Evolutionary conservation across 2,329 filamentous ascomycete genomes (phyloP).

Genomic region (Penicillium sp.): DNA sequence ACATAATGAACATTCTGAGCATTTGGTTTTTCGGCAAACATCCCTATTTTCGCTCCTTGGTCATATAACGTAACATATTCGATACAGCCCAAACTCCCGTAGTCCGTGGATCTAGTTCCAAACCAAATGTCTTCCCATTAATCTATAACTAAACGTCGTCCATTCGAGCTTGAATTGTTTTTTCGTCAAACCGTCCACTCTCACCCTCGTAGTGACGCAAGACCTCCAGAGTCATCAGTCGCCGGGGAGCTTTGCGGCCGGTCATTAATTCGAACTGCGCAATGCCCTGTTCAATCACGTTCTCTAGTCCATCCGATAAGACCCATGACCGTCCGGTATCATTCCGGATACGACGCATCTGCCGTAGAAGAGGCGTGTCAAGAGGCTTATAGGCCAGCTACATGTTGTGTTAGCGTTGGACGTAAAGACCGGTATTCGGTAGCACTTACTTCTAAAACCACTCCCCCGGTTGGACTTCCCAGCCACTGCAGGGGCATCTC

Average conservation of each 20-base stretch:
- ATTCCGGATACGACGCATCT: slow-evolving; percentile 61
- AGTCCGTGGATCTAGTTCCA: background rate
- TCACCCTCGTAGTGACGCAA: slow-evolving; percentile 38
- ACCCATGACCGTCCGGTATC: slow-evolving; percentile 61
- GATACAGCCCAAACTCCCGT: background rate
- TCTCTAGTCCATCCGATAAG: slow-evolving; percentile 70
- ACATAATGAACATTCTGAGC: background rate
- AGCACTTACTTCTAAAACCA: slow-evolving; percentile 63
- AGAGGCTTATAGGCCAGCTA: slow-evolving; percentile 67
- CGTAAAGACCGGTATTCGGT: background rate
- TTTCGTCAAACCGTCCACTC: slow-evolving; percentile 36
- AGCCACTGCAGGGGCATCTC: slow-evolving; percentile 69
- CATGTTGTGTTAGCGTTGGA: slow-evolving; percentile 21
- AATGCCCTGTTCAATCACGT: slow-evolving; percentile 75
- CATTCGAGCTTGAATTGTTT: slow-evolving; percentile 37
- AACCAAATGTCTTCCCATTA: background rate
- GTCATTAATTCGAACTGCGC: slow-evolving; percentile 82
- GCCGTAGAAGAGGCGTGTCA: slow-evolving; percentile 67
- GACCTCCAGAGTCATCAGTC: slow-evolving; percentile 68
- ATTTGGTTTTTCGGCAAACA: background rate
- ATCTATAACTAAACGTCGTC: slow-evolving; percentile 27
- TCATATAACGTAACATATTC: background rate
- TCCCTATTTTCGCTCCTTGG: background rate
- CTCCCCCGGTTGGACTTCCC: slow-evolving; percentile 69
- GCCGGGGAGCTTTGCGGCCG: slow-evolving; percentile 66